Base-by-base conservation (phyloP, 2,329 filamentous ascomycete species). In the Fusarium armeniacum region DNA sequence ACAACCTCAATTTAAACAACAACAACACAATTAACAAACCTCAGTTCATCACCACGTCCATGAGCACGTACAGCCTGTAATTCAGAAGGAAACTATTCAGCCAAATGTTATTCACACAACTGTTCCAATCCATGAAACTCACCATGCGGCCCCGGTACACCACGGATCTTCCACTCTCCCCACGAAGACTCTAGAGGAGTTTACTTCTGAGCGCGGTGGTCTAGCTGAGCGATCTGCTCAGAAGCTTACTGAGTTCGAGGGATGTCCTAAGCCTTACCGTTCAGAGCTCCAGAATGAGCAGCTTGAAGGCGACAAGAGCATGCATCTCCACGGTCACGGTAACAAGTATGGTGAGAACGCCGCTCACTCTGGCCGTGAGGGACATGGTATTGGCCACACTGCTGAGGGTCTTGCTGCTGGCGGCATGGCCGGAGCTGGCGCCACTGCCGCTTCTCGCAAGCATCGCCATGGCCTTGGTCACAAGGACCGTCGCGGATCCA, bases 51-150 rank as follows among this genome's bases (percentile, higher is more conserved):
- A 83, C 58, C 82, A 87, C 56, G 84, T 91, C 5, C 88, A 91
- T 67, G 89, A 92, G 77, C 89, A 87, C 32, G 86, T 93, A 49
- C 90, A 93, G 76, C 91, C 91, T 0, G 85, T 93, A 1, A 82
- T 93, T 36, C 83, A 93, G 52, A 92, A 91, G 76, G 89, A 93
- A 70, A 88, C 86, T 1, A 82, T 93, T 30, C 86, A 91, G 68
- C 90, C 89, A 3, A 84, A 87, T 18, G 85, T 93, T 5, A 83
- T 92, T 2, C 91, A 93, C 81, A 93, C 89, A 26, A 92, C 89
- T 2, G 83, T 91, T 0, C 91, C 91, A 0, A 85, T 93, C 43
- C 91, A 93, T 69, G 91, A 93, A 80, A 85, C 87, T 3, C 91
- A 93, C 75, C 89, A 92, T 20, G 20, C 52, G 83, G 86, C 16